Base-by-base conservation (phyloP, 306 rosid species). In the Trifolium repens region DNA sequence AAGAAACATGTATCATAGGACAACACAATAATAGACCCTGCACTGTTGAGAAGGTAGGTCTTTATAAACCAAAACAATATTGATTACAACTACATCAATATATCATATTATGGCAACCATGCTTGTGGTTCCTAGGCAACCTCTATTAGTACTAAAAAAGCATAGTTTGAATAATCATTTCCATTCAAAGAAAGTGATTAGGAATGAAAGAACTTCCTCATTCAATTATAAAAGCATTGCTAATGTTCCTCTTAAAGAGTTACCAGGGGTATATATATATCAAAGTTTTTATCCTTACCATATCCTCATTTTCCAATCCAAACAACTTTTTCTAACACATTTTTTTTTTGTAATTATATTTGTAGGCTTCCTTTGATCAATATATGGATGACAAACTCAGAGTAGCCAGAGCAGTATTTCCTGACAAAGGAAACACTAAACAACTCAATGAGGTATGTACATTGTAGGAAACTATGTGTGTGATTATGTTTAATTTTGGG, bases 331-430 rank as follows among this genome's bases (percentile, higher is more conserved):
- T 60, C 60, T 73, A 24, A 58, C 44, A 35, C 8, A 9, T 11
- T 11, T 8, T 8, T 54, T 54, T 54, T 54, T 26, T 17, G 19
- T 17, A 2, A 57, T 70, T 74, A 52, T 9, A 4, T 61, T 52
- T 76, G 26, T 65, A 84, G 90, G 90, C 85, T 79, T 74, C 87
- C 24, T 84, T 87, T 87, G 85, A 84, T 84, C 83, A 84, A 46
- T 87, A 76, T 16, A 39, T 87, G 85, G 82, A 84, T 53, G 81
- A 79, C 62, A 83, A 79, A 14, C 22, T 27, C 5, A 66, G 88
- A 47, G 73, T 87, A 13, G 4, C 71, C 30, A 14, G 13, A 74
- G 82, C 80, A 22, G 52, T 87, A 0, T 84, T 87, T 62, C 71
- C 85, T 24, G 39, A 54, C 55, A 65, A 52, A 78, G 55, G 54